Percentiles rank a stretch among this genome's conserved stretches.
Conservation (phyloP, 805 yeast genomes). For the Suhomyces xylopsoci region DNA sequence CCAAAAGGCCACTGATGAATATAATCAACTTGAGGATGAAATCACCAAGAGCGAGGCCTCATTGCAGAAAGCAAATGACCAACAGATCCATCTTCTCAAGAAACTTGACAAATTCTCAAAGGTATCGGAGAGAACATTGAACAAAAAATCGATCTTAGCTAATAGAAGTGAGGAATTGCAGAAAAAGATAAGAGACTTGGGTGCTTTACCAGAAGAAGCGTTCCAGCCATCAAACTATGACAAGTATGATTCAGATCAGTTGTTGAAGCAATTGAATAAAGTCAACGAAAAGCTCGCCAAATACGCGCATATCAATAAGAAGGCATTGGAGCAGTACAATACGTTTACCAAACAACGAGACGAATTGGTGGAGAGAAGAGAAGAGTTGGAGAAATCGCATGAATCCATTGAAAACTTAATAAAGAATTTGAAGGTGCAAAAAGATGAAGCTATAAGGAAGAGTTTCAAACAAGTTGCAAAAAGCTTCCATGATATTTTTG, state of each 20-base stretch:
- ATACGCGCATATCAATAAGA: constrained; percentile 78
- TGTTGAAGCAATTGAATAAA: constrained; percentile 51
- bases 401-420: constrained; percentile 72
- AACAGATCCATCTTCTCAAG: constrained; percentile 52
- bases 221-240: constrained; percentile 45
- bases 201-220: constrained; percentile 87
- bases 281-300: constrained; percentile 57
- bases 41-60: constrained; percentile 34
- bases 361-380: constrained; percentile 59
- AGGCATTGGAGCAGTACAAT: constrained; percentile 80
- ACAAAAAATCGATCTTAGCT: constrained; percentile 57
- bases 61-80: constrained; percentile 51
- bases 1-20: constrained; percentile 21
- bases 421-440: constrained; percentile 65
- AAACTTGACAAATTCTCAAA: constrained; percentile 62
- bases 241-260: constrained; percentile 45
- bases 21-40: constrained; percentile 27
- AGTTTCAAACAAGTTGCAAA: constrained; percentile 75
- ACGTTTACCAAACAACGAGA: constrained; percentile 72
- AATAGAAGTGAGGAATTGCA: constrained; percentile 69
- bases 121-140: constrained; percentile 58
- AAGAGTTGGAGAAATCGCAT: constrained; percentile 67
- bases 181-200: constrained; percentile 72
- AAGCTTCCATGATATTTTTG: constrained; percentile 73
- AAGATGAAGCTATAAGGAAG: constrained; percentile 74